Evolutionary conservation across 129 eudicot genomes (phyloP), one percentile per base, ranked within the genome.

Genomic region (Lonicera japonica): DNA sequence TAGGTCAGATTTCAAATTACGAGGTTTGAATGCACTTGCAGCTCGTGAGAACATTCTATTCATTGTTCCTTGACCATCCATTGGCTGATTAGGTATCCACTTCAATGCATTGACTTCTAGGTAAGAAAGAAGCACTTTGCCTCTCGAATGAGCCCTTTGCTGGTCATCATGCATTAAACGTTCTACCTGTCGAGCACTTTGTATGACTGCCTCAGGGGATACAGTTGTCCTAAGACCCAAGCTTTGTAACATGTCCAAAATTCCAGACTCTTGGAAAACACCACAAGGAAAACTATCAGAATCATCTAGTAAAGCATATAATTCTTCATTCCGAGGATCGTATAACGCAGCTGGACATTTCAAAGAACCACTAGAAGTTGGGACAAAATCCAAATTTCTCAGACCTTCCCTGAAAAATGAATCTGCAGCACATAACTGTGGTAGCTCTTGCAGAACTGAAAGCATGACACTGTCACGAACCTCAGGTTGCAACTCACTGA

Each of bases 321-420:
- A 59, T 76, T 94, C 99, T 71, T 94, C 99, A 68, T 80, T 94
- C 34, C 99, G 82, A 47, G 99, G 99, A 80, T 94, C 99, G 64
- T 94, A 88, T 46, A 94, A 82, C 75, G 60, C 74, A 12, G 73
- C 34, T 0, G 99, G 91, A 43, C 79, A 69, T 74, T 81, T 85
- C 57, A 88, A 58, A 34, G 74, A 66, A 60, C 99, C 96, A 70
- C 72, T 74, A 48, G 76, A 67, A 36, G 96, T 85, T 38, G 95
- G 95, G 48, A 94, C 77, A 75, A 94, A 94, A 67, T 88, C 95
- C 74, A 82, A 65, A 65, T 73, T 85, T 63, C 80, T 85, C 73
- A 94, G 69, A 68, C 46, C 52, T 56, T 82, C 92, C 70, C 63
- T 83, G 67, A 94, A 79, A 11, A 62, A 60, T 10, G 92, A 63